Evolutionary conservation across 2,329 filamentous ascomycete species (phyloP), one percentile per base, ranked within the genome.

Genomic region (Parascedosporium putredinis): DNA sequence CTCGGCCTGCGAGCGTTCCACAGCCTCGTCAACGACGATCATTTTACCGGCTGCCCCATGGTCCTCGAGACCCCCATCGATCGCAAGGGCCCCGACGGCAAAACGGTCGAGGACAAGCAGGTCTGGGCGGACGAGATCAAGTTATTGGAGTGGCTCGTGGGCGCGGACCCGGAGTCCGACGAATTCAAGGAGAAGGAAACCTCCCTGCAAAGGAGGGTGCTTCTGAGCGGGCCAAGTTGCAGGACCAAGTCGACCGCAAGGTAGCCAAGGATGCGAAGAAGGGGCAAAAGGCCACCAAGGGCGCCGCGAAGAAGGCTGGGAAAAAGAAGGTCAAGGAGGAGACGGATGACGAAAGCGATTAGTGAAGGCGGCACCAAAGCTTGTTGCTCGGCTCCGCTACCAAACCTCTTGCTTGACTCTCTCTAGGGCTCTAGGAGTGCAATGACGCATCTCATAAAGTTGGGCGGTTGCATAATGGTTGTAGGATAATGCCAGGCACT

Each of bases 81-180:
- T 54, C 75, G 75, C 33, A 78, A 79, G 43, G 81, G 78, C 16
- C 68, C 73, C 45, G 73, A 83, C 55, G 84, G 84, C 40, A 83
- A 83, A 64, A 73, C 74, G 24, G 65, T 82, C 33, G 86, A 95
- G 60, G 88, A 96, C 64, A 88, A 83, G 64, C 72, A 78, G 49
- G 76, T 96, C 14, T 97, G 91, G 90, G 89, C 90, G 1, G 76
- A 83, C 43, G 93, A 98, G 69, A 97, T 98, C 67, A 96, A 96
- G 70, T 71, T 97, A 55, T 75, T 98, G 4, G 93, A 98, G 67
- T 81, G 81, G 43, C 71, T 98, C 47, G 84, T 96, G 36, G 91
- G 83, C 6, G 88, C 90, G 79, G 85, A 96, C 62, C 63, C 79
- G 0, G 84, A 88, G 31, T 73, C 78, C n/a, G 73, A 82, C 7